Evolutionary conservation across 495 filamentous ascomycete species (phyloP), one percentile per base, ranked within the genome.

Genomic region (Penicillium robsamsonii): DNA sequence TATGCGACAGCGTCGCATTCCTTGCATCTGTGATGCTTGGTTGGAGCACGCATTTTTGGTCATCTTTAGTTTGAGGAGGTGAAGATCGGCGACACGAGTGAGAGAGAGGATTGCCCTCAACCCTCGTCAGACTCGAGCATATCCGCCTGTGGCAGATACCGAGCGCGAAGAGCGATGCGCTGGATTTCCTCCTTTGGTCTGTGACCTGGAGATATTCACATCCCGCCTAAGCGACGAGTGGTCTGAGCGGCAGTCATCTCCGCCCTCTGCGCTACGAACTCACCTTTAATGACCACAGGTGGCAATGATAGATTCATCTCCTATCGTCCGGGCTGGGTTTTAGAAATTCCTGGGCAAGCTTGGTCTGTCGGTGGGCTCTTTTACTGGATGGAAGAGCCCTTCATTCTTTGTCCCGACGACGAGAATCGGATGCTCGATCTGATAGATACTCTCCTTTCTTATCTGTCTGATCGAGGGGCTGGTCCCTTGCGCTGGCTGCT

Each of bases 301-400:
- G 59, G 55, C 56, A 41, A 57, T 66, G 13, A 46, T 77, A 79
- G 79, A 79, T 50, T 76, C 76, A 79, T 76, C 73, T 71, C 77
- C 79, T 79, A 79, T 65, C 57, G 69, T 74, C 66, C 68, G 64
- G 75, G 72, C 74, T 76, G 75, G 69, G 52, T 55, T 64, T 62
- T 59, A 56, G 60, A 61, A 30, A 64, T 71, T 66, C 68, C 67
- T 62, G 68, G 62, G 66, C 66, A 67, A 55, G 73, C 75, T 71
- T 53, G 56, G 53, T 40, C 56, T 40, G 68, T 71, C 63, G 60
- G 65, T 45, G 65, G 45, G 52, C 56, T 66, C 71, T 66, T 45
- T 60, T 64, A 63, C 66, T 54, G 64, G 56, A 38, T 63, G 63
- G 53, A 55, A 27, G 61, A 58, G 56, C 41, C 30, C 22, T 57